Base-by-base conservation (phyloP, 768 basidiomycete genomes). In the Mycena floridula region DNA sequence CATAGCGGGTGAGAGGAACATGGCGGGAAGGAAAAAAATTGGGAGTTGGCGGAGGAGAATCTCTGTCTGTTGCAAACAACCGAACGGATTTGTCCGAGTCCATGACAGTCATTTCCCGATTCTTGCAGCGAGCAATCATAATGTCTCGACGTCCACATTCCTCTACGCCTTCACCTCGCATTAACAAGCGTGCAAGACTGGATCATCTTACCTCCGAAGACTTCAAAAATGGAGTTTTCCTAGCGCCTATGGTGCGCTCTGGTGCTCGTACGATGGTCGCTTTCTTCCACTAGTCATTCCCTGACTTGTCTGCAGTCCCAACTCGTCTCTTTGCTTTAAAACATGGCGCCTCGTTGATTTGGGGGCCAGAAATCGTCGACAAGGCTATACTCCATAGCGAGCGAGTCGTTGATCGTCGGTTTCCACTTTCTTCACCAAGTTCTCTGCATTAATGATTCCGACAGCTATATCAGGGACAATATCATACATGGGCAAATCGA, bases 191-290 rank as follows among this genome's bases (percentile, higher is more conserved):
- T 7, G 65, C 68, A 30, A 77, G 70, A 53, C 53, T 77, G 7
- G 77, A 74, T 13, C 76, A 80, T 51, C 72, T 89, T 15, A 82
- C 82, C 0, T 58, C 72, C 1, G 80, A 82, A 23, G 82, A 90
- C 50, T 99, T 92, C 68, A 84, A 83, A 51, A 75, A 89, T 66
- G 94, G 92, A 8, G 70, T 97, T 24, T 85, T 96, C 57, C 77
- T 99, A n/a, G 95, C 96, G 3, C 96, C 96, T 2, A 99, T 99
- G 96, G 96, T 99, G 42, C 79, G 93, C 58, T 95, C 90, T 46
- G 90, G 93, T 48, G 85, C 85, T 51, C 64, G 89, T 92, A 63
- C 56, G 86, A 76, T 32, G 28, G 12, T 27, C 4, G 15, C 36
- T 6, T 18, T 54, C 58, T 18, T 7, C 32, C 13, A 35, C 32